A percentile compares a stretch with the other conserved stretches of the same genome.
These are phyloP conservation scores for Helotiales sp. DNA, from an alignment of 2,329 filamentous ascomycete species.

Conservation along the genomic window DNA sequence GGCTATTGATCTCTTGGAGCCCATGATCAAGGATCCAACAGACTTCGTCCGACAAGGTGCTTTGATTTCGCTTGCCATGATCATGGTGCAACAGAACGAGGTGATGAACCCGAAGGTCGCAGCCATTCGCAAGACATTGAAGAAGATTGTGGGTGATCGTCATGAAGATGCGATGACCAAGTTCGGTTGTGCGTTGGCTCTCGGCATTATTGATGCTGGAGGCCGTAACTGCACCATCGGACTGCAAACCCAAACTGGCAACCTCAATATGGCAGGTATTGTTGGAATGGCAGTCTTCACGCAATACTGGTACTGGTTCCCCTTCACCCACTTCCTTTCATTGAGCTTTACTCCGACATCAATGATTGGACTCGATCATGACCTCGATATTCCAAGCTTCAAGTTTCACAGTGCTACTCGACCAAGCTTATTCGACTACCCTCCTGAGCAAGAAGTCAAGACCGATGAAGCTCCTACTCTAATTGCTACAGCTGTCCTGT, in stretches of 20 bases:
- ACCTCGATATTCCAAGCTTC: conserved; percentile 89
- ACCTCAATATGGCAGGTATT: conserved; percentile 97
- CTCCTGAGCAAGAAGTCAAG: conserved; percentile 94
- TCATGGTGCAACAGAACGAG: conserved; percentile 99
- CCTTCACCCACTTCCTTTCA: conserved; percentile 94
- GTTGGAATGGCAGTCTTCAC: conserved; percentile 98
- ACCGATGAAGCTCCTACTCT: conserved; percentile 89
- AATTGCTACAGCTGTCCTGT: conserved; percentile 92
- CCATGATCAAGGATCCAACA: conserved; percentile 99
- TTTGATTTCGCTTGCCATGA: conserved; percentile 92
- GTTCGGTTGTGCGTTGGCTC: conserved; percentile 88
- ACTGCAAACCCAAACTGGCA: conserved; percentile 95
- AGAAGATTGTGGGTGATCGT: conserved; percentile 90
- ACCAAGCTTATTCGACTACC: conserved; percentile 96
- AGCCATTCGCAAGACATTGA: conserved; percentile 85
- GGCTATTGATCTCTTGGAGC: conserved; percentile 93
- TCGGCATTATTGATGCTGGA: conserved; percentile 97
- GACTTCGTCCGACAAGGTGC: conserved; percentile 98
- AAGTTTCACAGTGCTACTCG: conserved; percentile 95
- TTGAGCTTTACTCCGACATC: conserved; percentile 96
- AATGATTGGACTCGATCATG: conserved; percentile 90
- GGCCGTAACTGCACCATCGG: conserved; percentile 98
- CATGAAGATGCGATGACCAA: conserved; percentile 99
- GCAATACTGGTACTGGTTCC: conserved; percentile 99
- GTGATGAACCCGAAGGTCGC: conserved; percentile 97